Percentiles rank a stretch among this genome's conserved stretches.
Conservation (phyloP, 352 stramenopile genomes). For the Thalassiosira livingstoniorum region DNA sequence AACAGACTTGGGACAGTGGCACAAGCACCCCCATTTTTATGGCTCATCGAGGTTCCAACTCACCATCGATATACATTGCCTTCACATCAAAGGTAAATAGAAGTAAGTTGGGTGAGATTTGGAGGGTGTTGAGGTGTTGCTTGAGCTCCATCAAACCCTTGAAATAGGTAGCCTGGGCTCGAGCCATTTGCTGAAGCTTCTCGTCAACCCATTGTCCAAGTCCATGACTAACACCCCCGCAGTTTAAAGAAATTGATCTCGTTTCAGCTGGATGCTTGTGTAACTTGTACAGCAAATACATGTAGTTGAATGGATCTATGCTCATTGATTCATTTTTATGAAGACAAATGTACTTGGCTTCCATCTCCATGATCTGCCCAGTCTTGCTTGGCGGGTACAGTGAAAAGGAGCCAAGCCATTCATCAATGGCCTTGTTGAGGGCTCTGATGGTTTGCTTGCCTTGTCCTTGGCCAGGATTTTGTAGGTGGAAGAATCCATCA, state of each 20-base stretch:
- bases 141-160: slow-evolving; percentile 46
- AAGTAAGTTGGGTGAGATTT: slow-evolving; percentile 1
- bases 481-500: not conserved
- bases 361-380: not conserved
- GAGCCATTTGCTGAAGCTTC: slow-evolving; percentile 21
- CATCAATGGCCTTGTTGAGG: not conserved
- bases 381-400: no score
- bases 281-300: slow-evolving; percentile 46
- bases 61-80: no score
- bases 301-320: slow-evolving; percentile 45
- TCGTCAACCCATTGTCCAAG: slow-evolving; percentile 28
- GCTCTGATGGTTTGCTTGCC: not conserved
- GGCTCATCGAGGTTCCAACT: no score
- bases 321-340: not conserved
- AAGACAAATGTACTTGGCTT: slow-evolving; percentile 5
- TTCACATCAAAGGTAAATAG: slow-evolving; percentile 34
- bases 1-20: no score
- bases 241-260: slow-evolving; percentile 18
- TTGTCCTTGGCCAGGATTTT: not conserved
- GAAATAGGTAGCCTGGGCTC: slow-evolving; percentile 28
- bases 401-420: not conserved
- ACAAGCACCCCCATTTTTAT: no score
- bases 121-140: not conserved
- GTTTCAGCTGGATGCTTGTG: not conserved
- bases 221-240: slow-evolving; percentile 1